Percentiles rank a stretch among this genome's conserved stretches.
phyloP scores from a whole-genome alignment of 2,329 filamentous ascomycete species.

The Tolypocladium amazonense region DNA sequence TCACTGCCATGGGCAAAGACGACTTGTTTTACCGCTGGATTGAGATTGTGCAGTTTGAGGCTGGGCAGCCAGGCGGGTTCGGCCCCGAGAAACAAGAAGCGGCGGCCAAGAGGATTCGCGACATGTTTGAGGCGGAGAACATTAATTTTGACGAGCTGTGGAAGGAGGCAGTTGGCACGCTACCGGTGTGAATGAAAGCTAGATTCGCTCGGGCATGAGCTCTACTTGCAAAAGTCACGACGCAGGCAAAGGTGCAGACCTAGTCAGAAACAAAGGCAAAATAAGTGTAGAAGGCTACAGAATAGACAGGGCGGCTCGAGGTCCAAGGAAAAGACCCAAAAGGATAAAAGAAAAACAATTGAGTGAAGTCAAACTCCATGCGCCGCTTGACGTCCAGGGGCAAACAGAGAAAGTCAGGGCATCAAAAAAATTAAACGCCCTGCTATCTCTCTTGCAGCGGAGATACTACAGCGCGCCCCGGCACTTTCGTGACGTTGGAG shows the following conservation, averaged over 20 bases:
- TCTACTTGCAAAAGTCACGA: neutral
- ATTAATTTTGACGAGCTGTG: constrained; percentile 80
- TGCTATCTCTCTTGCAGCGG: too few species aligned
- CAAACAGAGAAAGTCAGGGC: too few species aligned
- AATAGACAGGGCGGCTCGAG: neutral
- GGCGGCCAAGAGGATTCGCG: constrained; percentile 63
- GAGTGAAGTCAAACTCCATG: too few species aligned
- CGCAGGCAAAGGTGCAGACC: neutral
- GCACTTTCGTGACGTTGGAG: too few species aligned
- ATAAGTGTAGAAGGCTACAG: neutral
- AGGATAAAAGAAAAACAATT: neutral
- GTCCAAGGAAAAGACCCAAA: neutral
- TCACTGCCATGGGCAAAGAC: constrained; percentile 72
- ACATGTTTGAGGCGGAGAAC: constrained; percentile 61
- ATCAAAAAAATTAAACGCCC: too few species aligned
- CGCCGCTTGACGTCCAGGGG: too few species aligned
- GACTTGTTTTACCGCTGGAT: constrained; percentile 87
- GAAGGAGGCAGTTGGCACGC: constrained; percentile 45
- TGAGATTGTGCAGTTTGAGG: constrained; percentile 83
- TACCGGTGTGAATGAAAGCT: neutral
- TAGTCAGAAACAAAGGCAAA: neutral
- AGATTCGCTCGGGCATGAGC: neutral
- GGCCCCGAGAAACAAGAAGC: constrained; percentile 60
- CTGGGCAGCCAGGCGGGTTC: constrained; percentile 68
- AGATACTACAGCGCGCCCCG: too few species aligned